Conservation (phyloP, 108 stramenopile species). For the Ochromonas danica region DNA sequence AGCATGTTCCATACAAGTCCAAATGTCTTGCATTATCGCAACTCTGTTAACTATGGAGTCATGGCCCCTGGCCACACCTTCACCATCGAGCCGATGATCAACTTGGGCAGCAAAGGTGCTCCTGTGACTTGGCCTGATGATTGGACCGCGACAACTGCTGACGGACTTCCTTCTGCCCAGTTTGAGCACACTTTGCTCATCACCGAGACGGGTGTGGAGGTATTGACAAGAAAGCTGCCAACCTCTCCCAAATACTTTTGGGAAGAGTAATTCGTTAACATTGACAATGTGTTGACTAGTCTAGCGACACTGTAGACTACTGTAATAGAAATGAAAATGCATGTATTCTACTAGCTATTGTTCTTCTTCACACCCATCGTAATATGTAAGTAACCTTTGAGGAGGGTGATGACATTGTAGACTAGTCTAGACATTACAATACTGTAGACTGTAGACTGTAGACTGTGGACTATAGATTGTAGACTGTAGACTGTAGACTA, state of each 20-base stretch:
- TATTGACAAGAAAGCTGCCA: slow-evolving; percentile 75
- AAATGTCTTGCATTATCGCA: slow-evolving; percentile 89
- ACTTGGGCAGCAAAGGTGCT: slow-evolving; percentile 72
- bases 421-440: too few species aligned
- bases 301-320: too few species aligned
- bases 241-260: slow-evolving; percentile 76
- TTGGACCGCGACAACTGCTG: slow-evolving; percentile 91
- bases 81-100: slow-evolving; percentile 99
- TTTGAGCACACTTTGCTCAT: slow-evolving; percentile 87
- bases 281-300: too few species aligned
- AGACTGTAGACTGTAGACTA: too few species aligned
- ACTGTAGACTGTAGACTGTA: too few species aligned
- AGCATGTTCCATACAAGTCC: slow-evolving; percentile 84
- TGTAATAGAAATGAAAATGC: too few species aligned
- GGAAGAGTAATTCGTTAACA: slow-evolving; percentile 62
- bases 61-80: slow-evolving; percentile 93
- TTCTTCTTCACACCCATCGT: too few species aligned
- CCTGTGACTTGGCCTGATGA: slow-evolving; percentile 88
- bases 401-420: too few species aligned
- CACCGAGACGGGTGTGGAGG: slow-evolving; percentile 79
- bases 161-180: slow-evolving; percentile 78
- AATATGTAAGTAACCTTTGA: too few species aligned
- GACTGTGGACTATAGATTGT: too few species aligned
- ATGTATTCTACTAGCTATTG: too few species aligned
- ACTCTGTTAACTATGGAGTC: slow-evolving; percentile 58